These are phyloP conservation scores for Zangia roseola DNA, from an alignment of 768 basidiomycete species.

Conservation along the genomic window DNA sequence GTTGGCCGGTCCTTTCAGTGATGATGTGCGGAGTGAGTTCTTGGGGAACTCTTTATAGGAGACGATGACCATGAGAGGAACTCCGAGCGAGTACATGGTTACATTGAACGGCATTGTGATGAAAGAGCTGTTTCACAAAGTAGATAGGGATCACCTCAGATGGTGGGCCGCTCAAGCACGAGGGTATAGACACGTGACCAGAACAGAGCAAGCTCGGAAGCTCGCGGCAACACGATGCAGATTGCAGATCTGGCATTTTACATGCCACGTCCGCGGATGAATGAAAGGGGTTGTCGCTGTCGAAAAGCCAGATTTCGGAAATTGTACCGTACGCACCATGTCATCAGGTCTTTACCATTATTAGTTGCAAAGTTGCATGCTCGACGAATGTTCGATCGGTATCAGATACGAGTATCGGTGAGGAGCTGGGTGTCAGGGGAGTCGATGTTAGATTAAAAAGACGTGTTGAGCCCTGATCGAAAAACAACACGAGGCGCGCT, in stretches of 20 bases:
- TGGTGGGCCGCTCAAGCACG: background rate
- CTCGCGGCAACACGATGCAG: slow-evolving; percentile 25
- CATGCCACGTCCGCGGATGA: slow-evolving; percentile 1
- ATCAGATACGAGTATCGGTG: too few species aligned
- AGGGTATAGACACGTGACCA: slow-evolving; percentile 17
- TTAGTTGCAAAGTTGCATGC: background rate
- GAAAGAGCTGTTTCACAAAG: slow-evolving; percentile 22
- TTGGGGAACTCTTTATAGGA: slow-evolving; percentile 18
- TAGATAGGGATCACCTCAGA: slow-evolving; percentile 12
- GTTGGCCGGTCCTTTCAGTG: slow-evolving; percentile 8
- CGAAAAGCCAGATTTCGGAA: background rate
- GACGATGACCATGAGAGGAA: background rate
- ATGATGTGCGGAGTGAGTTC: slow-evolving; percentile 3
- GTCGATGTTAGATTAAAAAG: background rate
- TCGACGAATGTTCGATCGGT: background rate
- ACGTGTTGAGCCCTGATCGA: background rate
- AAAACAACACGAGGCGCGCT: slow-evolving; percentile 13
- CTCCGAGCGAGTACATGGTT: slow-evolving; percentile 7
- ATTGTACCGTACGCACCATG: background rate
- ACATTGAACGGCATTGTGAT: slow-evolving; percentile 16
- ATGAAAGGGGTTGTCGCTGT: slow-evolving; percentile 1
- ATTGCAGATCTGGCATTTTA: slow-evolving; percentile 1
- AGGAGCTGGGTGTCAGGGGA: too few species aligned
- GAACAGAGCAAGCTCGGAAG: slow-evolving; percentile 26
- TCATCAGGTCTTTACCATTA: too few species aligned